phyloP scores from a whole-genome alignment of 148 eudicot genomes.

The Rhododendron kiyosumense region DNA sequence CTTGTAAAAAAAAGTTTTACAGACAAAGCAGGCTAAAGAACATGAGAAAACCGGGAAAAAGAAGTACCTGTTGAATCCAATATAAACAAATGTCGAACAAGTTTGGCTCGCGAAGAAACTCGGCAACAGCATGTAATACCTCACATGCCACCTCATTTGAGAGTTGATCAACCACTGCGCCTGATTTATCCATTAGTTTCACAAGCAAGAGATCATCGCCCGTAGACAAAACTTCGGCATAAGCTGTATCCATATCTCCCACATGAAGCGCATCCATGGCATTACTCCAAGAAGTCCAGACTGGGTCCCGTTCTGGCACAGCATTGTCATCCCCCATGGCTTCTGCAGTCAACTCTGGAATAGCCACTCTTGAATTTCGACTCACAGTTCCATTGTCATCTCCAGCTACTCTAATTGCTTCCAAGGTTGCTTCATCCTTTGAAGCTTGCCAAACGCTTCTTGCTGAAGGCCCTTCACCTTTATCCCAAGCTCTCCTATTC shows the following conservation, averaged over 20 bases:
- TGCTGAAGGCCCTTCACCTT: constrained; percentile 96
- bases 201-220: constrained; percentile 84
- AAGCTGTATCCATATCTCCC: constrained; percentile 88
- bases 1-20: background rate
- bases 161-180: constrained; percentile 83
- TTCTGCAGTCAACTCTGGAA: constrained; percentile 71
- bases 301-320: constrained; percentile 65
- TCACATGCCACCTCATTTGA: constrained; percentile 78
- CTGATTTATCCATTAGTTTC: constrained; percentile 91
- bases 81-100: constrained; percentile 64
- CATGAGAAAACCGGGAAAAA: background rate
- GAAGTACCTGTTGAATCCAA: constrained; percentile 94
- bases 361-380: constrained; percentile 58
- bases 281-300: constrained; percentile 91
- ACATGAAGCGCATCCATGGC: constrained; percentile 90
- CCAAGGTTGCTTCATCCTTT: constrained; percentile 94
- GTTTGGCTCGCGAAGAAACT: constrained; percentile 71
- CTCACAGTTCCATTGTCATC: constrained; percentile 62
- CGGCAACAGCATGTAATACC: constrained; percentile 66
- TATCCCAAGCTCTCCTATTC: constrained; percentile 76
- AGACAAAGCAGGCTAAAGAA: background rate
- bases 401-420: constrained; percentile 89
- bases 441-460: constrained; percentile 99
- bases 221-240: constrained; percentile 78
- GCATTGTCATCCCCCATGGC: constrained; percentile 56